These are phyloP conservation scores for Kodamaea sp. DNA, from an alignment of 1,139 yeast genomes.

Conservation along the genomic window DNA sequence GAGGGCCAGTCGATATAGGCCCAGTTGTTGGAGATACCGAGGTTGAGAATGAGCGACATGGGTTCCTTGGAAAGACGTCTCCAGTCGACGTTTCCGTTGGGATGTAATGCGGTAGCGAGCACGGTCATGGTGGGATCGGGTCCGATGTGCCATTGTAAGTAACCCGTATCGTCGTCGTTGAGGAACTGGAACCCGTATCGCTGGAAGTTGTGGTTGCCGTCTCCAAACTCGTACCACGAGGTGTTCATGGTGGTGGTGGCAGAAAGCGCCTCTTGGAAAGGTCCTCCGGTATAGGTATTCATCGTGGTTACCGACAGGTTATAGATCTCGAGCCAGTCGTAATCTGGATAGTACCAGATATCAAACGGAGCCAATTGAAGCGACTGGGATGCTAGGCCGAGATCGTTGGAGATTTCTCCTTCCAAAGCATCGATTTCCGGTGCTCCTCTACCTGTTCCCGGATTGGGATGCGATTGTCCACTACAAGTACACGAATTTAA, in stretches of 20 bases:
- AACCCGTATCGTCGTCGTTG: conserved; percentile 25
- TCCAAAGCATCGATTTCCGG: conserved; percentile 34
- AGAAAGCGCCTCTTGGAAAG: conserved; percentile 30
- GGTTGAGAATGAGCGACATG: conserved; percentile 27
- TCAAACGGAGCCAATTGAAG: conserved; percentile 31
- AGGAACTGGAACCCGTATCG: conserved; percentile 27
- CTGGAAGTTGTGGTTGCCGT: conserved; percentile 21
- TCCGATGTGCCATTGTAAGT: conserved; percentile 31
- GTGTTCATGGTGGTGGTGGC: conserved; percentile 27
- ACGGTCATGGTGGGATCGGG: conserved; percentile 26
- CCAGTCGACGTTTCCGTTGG: conserved; percentile 30
- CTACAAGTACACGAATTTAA: conserved; percentile 42
- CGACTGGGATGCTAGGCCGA: conserved; percentile 31
- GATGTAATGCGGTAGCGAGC: conserved; percentile 26
- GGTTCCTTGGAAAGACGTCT: conserved; percentile 30
- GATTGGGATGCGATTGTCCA: conserved; percentile 30
- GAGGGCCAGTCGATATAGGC: conserved; percentile 34
- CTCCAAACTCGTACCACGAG: conserved; percentile 28
- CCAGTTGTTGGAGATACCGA: conserved; percentile 32
- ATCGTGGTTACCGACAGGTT: conserved; percentile 24
- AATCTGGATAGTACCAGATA: conserved; percentile 32
- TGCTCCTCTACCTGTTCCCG: conserved; percentile 31
- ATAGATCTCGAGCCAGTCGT: conserved; percentile 24
- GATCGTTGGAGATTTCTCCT: conserved; percentile 21
- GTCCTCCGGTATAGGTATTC: conserved; percentile 33